Evolutionary conservation across 2,329 filamentous ascomycete species (phyloP).

Genomic region (Orbilia oligospora): DNA sequence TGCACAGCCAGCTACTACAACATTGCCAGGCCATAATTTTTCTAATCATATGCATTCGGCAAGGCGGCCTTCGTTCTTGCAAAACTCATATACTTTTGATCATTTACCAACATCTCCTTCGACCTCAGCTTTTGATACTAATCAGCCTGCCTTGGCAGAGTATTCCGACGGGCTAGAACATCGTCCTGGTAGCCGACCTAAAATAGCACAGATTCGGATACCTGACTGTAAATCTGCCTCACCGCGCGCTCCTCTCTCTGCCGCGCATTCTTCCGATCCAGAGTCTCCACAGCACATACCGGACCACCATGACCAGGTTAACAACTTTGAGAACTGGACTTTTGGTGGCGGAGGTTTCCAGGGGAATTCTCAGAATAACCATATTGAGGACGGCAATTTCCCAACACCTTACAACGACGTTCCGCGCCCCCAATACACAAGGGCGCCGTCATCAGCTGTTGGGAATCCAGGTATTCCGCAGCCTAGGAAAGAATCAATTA

Average conservation of each 20-base stretch:
- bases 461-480: conserved; percentile 33
- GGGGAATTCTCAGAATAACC: not conserved
- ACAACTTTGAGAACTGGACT: conserved; percentile 46
- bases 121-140: conserved; percentile 42
- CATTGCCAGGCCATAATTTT: conserved; percentile 39
- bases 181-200: conserved; percentile 26
- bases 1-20: conserved; percentile 31
- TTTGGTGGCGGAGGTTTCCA: conserved; percentile 25
- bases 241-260: conserved; percentile 39
- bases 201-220: conserved; percentile 45
- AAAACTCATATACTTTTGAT: conserved; percentile 42
- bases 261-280: conserved; percentile 19
- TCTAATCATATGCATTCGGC: conserved; percentile 28
- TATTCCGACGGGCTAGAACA: conserved; percentile 44
- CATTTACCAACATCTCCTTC: conserved; percentile 40
- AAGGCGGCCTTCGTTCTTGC: conserved; percentile 53
- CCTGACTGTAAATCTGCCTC: conserved; percentile 31
- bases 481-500: conserved; percentile 44
- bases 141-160: conserved; percentile 24
- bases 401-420: conserved; percentile 43
- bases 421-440: conserved; percentile 43
- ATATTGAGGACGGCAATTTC: conserved; percentile 30
- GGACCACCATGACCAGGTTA: conserved; percentile 10
- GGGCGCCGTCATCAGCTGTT: conserved; percentile 54
- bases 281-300: conserved; percentile 27